Base-by-base conservation (phyloP, 345 rosid genomes). In the Gynandropsis gynandra region DNA sequence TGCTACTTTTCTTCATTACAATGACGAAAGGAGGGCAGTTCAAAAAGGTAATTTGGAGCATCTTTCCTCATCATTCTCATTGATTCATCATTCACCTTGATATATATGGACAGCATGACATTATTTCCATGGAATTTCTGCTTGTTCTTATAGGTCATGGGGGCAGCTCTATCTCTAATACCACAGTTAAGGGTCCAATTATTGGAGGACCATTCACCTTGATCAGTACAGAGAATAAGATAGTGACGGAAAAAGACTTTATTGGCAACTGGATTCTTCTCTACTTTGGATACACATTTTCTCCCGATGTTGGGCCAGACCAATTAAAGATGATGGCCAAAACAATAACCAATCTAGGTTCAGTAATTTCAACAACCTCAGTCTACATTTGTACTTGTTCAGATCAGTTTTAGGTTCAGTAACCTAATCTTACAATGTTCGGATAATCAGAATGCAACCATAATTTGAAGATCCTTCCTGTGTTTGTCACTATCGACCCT, bases 261-360 rank as follows among this genome's bases (percentile, higher is more conserved):
- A 48, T 58, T 1, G 96, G 97, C 44, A 80, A 83, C 21, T 92
- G 97, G 98, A 66, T 78, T 67, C 76, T 87, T 37, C 68, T 92
- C 31, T 79, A 82, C 78, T 92, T 92, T 39, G 98, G 98, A 14
- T 87, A 87, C 63, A 81, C 98, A 16, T 87, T 74, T 57, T 85
- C 97, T 21, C 98, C 98, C 27, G 97, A 85, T 81, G 70, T 78
- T 57, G 94, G 98, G 31, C 98, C 95, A 0, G 93, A 79, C 51
- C 95, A 92, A 58, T 43, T 85, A 16, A 64, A 63, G 58, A 68
- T 78, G 49, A 70, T 92, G 73, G 76, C 88, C 31, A 72, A 73
- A 67, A 81, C 90, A 27, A 53, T 79, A 47, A 77, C 78, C 52
- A 63, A 31, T 46, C 45, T 87, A 76, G 98, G 98, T 92, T 54